Evolutionary conservation across 2,329 filamentous ascomycete species (phyloP).

Genomic region (Calonectria naviculata): DNA sequence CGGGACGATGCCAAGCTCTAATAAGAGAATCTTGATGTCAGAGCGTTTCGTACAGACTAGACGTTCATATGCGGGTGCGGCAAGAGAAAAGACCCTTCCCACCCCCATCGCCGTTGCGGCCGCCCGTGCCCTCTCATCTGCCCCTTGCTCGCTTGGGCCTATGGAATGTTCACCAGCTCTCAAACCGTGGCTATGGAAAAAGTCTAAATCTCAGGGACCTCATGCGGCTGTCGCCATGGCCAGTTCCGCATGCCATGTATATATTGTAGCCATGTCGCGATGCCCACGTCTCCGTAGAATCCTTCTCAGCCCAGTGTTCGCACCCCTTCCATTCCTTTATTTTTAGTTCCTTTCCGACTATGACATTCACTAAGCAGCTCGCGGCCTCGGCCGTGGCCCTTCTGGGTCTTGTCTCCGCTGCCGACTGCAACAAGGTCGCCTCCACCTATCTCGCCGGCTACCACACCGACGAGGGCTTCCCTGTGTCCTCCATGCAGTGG

Average conservation of each 20-base stretch:
- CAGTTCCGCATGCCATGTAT: background rate
- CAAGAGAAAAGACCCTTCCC: background rate
- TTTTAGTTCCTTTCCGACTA: background rate
- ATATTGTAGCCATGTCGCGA: background rate
- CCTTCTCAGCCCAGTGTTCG: slow-evolving; percentile 4
- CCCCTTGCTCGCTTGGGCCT: background rate
- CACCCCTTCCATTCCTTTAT: slow-evolving; percentile 1
- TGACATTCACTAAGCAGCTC: background rate
- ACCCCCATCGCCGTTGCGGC: background rate
- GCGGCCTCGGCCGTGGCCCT: background rate
- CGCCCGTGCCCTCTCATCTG: background rate
- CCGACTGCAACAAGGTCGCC: slow-evolving; percentile 22
- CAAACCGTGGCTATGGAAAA: background rate
- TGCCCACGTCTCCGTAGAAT: background rate
- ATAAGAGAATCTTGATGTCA: background rate
- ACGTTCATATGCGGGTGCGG: background rate
- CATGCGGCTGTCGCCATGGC: background rate
- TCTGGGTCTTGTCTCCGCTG: background rate
- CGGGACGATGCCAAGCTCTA: background rate
- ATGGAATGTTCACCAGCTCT: background rate
- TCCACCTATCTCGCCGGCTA: slow-evolving; percentile 38
- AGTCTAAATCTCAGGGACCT: background rate
- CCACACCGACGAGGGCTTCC: slow-evolving; percentile 31
- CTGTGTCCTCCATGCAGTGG: slow-evolving; percentile 31
- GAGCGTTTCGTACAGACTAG: background rate